Conservation (phyloP, 441 rosid genomes). For the Euphorbia celastroides region DNA sequence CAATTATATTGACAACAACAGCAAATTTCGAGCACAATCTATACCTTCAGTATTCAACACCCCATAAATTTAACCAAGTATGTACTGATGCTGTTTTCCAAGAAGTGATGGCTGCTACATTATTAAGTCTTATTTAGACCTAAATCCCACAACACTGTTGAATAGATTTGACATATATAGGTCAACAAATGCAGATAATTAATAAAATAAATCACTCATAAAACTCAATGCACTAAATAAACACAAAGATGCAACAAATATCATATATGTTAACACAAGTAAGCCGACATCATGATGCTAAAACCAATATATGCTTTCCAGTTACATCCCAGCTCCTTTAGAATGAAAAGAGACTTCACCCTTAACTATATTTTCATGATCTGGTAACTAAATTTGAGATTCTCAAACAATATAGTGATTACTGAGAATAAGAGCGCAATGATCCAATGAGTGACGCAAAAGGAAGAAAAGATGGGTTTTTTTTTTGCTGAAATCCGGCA, state of each 20-base stretch:
- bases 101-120: background rate
- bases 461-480: no score
- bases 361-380: no score
- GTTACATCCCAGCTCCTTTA: no score
- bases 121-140: background rate
- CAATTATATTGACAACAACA: background rate
- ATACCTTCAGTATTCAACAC: background rate
- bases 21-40: background rate
- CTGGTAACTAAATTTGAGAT: no score
- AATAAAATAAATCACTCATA: background rate
- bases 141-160: background rate
- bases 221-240: background rate
- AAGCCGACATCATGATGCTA: no score
- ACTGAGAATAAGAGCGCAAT: no score
- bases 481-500: no score
- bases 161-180: background rate
- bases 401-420: no score
- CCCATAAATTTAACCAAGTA: background rate
- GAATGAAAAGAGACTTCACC: no score
- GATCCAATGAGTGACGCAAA: no score
- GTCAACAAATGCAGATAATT: background rate
- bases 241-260: background rate
- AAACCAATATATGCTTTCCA: no score
- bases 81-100: background rate
- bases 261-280: no score